phyloP scores from a whole-genome alignment of 2,329 filamentous ascomycete genomes.

The Diaporthe helianthi region DNA sequence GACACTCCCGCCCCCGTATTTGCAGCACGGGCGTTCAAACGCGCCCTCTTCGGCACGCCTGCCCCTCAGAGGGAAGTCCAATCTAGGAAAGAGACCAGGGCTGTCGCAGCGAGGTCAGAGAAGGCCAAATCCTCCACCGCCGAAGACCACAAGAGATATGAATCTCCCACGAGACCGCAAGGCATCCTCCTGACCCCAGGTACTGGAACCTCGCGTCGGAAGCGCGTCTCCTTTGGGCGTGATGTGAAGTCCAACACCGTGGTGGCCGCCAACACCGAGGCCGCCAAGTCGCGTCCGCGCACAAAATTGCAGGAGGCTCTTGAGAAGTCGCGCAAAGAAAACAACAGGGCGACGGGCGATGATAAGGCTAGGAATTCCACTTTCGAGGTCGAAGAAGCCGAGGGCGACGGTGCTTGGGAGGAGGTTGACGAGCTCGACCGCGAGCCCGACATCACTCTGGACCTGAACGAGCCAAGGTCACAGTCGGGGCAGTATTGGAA shows the following conservation, averaged over 20 bases:
- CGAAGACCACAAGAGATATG: constrained; percentile 36
- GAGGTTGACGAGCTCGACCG: constrained; percentile 54
- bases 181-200: constrained; percentile 71
- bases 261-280: constrained; percentile 40
- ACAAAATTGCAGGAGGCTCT: constrained; percentile 55
- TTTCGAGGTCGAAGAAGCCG: constrained; percentile 45
- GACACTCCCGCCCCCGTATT: constrained; percentile 73
- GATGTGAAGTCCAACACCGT: constrained; percentile 54
- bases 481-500: constrained; percentile 84
- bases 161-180: constrained; percentile 58
- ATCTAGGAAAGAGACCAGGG: constrained; percentile 38
- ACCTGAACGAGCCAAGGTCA: constrained; percentile 76
- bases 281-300: constrained; percentile 42
- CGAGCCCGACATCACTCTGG: constrained; percentile 70
- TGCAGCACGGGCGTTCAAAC: constrained; percentile 69
- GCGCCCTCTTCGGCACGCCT: constrained; percentile 68
- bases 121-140: constrained; percentile 24
- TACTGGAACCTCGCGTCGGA: constrained; percentile 64
- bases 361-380: constrained; percentile 62
- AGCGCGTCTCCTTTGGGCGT: constrained; percentile 70
- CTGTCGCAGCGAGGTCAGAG: constrained; percentile 39
- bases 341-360: constrained; percentile 16
- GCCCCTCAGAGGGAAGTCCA: constrained; percentile 40
- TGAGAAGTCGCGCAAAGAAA: constrained; percentile 50
- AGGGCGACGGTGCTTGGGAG: constrained; percentile 58